These are phyloP conservation scores for Pythium coloratum DNA, from an alignment of 352 stramenopile genomes.

Conservation along the genomic window DNA sequence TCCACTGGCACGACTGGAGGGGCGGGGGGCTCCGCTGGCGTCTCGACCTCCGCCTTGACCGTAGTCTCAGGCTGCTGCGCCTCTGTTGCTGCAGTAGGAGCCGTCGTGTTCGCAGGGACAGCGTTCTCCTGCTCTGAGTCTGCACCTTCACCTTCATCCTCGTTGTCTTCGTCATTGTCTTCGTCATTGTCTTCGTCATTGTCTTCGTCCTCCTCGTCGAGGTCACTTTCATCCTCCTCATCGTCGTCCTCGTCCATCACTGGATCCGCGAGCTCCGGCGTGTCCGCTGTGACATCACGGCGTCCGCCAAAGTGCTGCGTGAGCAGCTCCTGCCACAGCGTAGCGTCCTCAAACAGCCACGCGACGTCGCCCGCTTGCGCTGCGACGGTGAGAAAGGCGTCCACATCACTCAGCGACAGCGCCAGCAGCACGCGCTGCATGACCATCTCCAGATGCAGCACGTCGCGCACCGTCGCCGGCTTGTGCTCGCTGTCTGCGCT, in stretches of 20 bases:
- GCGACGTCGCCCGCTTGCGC: neutral
- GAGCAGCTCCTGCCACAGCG: constrained; percentile 42
- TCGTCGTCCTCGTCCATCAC: constrained; percentile 10
- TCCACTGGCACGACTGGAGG: neutral
- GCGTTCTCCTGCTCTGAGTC: neutral
- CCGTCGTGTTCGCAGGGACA: neutral
- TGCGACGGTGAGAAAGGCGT: constrained; percentile 5
- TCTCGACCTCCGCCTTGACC: neutral
- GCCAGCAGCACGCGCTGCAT: constrained; percentile 25
- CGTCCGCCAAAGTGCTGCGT: constrained; percentile 24
- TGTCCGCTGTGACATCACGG: neutral
- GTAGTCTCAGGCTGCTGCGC: neutral
- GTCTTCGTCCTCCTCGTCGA: neutral
- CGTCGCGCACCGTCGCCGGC: constrained; percentile 7
- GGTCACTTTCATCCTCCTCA: neutral
- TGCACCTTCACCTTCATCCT: constrained; percentile 9
- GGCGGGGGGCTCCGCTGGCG: neutral
- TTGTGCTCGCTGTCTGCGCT: neutral
- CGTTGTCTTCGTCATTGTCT: constrained; percentile 28
- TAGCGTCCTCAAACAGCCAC: constrained; percentile 30
- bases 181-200: constrained; percentile 23
- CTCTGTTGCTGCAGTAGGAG: neutral
- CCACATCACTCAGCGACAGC: constrained; percentile 11
- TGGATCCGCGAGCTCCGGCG: neutral
- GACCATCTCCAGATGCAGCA: constrained; percentile 27